Evolutionary conservation across 768 basidiomycete species (phyloP), one percentile per base, ranked within the genome.

Genomic region (Podaxis sp.): DNA sequence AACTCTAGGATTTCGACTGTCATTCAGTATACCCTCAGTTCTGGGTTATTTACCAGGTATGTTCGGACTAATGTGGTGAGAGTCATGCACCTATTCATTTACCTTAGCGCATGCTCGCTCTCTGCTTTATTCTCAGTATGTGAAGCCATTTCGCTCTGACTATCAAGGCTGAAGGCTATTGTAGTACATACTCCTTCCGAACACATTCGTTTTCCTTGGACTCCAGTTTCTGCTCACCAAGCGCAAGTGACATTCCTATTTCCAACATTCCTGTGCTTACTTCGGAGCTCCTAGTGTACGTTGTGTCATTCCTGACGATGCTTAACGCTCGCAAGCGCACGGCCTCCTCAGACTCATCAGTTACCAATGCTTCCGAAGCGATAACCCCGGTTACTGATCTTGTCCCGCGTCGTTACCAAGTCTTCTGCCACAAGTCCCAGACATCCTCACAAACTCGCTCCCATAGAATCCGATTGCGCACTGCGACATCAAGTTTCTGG

Each of bases 281-380:
- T 13, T 53, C 35, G 32, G 55, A 23, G n/a, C n/a, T 16, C 40
- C 1, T 59, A 82, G 81, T 83, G 6, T 82, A 82, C 57, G 73
- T 78, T 36, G 76, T 74, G n/a, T 82, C 80, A 0, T 83, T 77
- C 66, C 64, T 79, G 13, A 72, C 76, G 2, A 75, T 79, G 75
- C 71, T 81, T 32, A 80, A 81, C 61, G 73, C 79, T n/a, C 74
- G 79, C 0, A 70, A 76, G 64, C 68, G 72, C 1, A 64, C 50
- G 5, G 32, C 14, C 2, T 57, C 50, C 11, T 42, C 9, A 7
- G 47, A 38, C 11, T 14, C 23, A 18, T 18, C 59, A 3, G 60
- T 13, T 18, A 51, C 21, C 21, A 62, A 40, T 35, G 51, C 1
- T 3, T 48, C 55, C 28, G 50, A 54, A 1, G 37, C 35, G 14